Conservation (phyloP, 306 rosid species). For the Albizia julibrissin region DNA sequence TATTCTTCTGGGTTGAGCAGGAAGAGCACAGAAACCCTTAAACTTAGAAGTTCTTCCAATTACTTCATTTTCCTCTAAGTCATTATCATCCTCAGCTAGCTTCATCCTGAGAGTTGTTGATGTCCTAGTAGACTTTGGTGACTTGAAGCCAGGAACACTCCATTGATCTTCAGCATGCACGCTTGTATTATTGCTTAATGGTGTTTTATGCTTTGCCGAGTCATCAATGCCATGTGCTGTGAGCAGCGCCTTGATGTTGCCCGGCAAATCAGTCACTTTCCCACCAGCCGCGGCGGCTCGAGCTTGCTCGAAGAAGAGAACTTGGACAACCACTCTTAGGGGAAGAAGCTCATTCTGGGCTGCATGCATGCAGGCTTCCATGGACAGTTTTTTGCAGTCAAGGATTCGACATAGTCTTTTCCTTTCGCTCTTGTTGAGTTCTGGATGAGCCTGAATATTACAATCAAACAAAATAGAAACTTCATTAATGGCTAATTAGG, state of each 20-base stretch:
- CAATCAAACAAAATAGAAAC: constrained; percentile 22
- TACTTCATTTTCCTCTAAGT: constrained; percentile 59
- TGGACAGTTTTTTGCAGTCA: constrained; percentile 91
- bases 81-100: constrained; percentile 80
- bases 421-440: constrained; percentile 89
- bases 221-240: constrained; percentile 81
- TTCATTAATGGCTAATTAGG: constrained; percentile 25
- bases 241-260: constrained; percentile 83
- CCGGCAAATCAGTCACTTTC: constrained; percentile 73
- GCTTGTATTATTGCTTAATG: constrained; percentile 64
- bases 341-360: constrained; percentile 97
- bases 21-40: constrained; percentile 68
- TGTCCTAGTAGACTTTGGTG: constrained; percentile 79
- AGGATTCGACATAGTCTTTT: constrained; percentile 84
- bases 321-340: constrained; percentile 95
- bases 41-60: constrained; percentile 63
- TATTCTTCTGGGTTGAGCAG: constrained; percentile 84
- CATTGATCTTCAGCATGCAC: constrained; percentile 81
- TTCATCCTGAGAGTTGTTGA: constrained; percentile 93
- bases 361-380: constrained; percentile 99
- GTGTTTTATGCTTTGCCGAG: constrained; percentile 67
- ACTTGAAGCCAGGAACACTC: constrained; percentile 83
- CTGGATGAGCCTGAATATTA: constrained; percentile 81
- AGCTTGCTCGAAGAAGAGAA: constrained; percentile 97
- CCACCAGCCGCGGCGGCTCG: constrained; percentile 75